Base-by-base conservation (phyloP, 352 stramenopile species). In the Phytophthora vignae region DNA sequence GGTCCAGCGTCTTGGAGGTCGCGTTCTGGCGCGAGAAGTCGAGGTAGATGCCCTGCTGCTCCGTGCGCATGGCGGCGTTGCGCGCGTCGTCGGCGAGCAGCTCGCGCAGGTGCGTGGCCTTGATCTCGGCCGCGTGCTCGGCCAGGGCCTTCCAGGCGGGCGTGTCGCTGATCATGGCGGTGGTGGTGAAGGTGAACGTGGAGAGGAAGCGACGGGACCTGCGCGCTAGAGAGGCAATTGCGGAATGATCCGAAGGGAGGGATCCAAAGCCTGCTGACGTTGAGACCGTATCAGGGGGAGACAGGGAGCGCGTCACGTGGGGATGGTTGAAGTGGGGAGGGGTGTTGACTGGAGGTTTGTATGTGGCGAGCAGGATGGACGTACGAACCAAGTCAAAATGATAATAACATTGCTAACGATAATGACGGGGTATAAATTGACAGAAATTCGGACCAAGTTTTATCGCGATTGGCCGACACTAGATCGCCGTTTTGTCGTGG, bases 21-120 rank as follows among this genome's bases (percentile, higher is more conserved):
- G 93, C 96, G 57, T 98, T 96, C 82, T 99, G 97, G 54, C 97
- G 88, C 19, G 92, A 98, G 70, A 94, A 99, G 79, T 99, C 97
- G 49, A 99, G 81, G 69, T 98, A 94, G 22, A 99, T 95, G 60
- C 92, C 94, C 76, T 97, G 85, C 74, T 98, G 92, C 77, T 98
- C 81, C 17, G 92, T 97, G 77, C 87, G 94, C 82, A 99, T 91
- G 55, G 82, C 79, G 27, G 95, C 77, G 67, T 94, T 98, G 38
- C 97, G 89, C 57, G 91, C 79, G 56, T 91, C 76, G 77, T 99
- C 95, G 57, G 83, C 67, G 5, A 99, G 82, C 48, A 98, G 85
- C 44, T 98, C 87, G 59, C 93, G 87, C 69, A 99, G 78, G 79
- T 99, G 95, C 48, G 85, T 93, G 29, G 79, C 74, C 84, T 97